Conservation (phyloP, 169 alveolate genomes). For the Miamiensis avidus region DNA sequence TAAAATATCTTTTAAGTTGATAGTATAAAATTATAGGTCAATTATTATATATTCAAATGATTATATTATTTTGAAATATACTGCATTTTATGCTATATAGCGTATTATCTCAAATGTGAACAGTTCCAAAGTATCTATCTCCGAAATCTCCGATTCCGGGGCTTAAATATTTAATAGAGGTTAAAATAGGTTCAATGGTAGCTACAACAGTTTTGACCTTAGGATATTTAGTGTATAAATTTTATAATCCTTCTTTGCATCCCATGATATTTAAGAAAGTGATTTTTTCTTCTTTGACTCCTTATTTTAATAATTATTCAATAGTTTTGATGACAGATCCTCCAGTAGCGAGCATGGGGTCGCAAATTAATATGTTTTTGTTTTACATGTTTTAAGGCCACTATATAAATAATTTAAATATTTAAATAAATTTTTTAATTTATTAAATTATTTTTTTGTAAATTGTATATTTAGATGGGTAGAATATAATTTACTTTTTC, state of each 20-base stretch:
- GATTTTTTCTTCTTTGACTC: constrained; percentile 74
- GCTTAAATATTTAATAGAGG: constrained; percentile 56
- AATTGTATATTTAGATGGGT: constrained; percentile 52
- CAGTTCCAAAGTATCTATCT: constrained; percentile 85
- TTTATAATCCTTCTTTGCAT: constrained; percentile 76
- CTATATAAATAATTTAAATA: constrained; percentile 49
- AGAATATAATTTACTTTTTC: constrained; percentile 21
- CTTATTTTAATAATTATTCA: constrained; percentile 54
- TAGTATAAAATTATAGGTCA: too few species aligned
- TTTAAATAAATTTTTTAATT: constrained; percentile 13
- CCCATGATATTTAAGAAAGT: constrained; percentile 78
- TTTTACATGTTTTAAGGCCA: constrained; percentile 69
- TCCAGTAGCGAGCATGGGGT: constrained; percentile 92
- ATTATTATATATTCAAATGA: too few species aligned
- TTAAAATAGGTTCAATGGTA: constrained; percentile 73
- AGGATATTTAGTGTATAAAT: constrained; percentile 53
- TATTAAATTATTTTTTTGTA: constrained; percentile 33
- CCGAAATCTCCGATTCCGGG: constrained; percentile 91
- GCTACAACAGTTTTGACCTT: constrained; percentile 69
- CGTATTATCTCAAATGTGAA: too few species aligned
- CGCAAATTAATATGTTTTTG: constrained; percentile 76
- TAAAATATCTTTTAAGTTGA: too few species aligned
- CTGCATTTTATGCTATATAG: too few species aligned
- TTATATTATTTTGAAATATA: too few species aligned
- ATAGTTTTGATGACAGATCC: constrained; percentile 75